phyloP scores from a whole-genome alignment of 164 flowering plant genomes.

The Chimonanthus praecox region DNA sequence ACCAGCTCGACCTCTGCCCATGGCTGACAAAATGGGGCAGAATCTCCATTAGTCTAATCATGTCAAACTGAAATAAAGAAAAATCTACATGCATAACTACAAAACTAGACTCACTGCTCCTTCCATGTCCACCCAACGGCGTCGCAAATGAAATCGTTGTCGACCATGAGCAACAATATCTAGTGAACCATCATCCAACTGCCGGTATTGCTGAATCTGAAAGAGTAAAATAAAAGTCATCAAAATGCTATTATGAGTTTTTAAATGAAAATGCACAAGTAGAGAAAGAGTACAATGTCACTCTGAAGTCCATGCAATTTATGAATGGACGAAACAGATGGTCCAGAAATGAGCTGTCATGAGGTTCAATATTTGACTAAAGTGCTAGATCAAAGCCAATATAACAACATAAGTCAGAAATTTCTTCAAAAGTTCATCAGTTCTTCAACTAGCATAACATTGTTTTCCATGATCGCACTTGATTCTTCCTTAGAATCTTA shows the following conservation, averaged over 20 bases:
- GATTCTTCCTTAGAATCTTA: no score
- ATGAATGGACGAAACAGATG: neutral
- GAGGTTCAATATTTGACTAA: neutral
- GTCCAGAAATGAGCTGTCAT: neutral
- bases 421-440: no score
- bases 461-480: no score
- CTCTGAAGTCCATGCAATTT: neutral
- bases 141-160: slow-evolving; percentile 73
- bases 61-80: neutral
- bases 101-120: slow-evolving; percentile 50
- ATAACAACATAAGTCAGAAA: neutral
- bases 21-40: slow-evolving; percentile 38
- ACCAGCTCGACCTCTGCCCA: slow-evolving; percentile 85
- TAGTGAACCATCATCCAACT: slow-evolving; percentile 77
- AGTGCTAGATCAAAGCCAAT: neutral
- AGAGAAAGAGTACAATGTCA: neutral
- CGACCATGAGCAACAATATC: slow-evolving; percentile 84
- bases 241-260: slow-evolving; percentile 1
- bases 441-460: no score
- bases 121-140: slow-evolving; percentile 73
- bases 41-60: slow-evolving; percentile 9
- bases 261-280: neutral
- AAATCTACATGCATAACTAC: neutral
- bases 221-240: slow-evolving; percentile 1
- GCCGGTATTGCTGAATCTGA: slow-evolving; percentile 78